Percentiles rank a stretch among this genome's conserved stretches.
These are phyloP conservation scores for Henckelia pumila DNA, from an alignment of 257 asterid genomes.

Conservation along the genomic window DNA sequence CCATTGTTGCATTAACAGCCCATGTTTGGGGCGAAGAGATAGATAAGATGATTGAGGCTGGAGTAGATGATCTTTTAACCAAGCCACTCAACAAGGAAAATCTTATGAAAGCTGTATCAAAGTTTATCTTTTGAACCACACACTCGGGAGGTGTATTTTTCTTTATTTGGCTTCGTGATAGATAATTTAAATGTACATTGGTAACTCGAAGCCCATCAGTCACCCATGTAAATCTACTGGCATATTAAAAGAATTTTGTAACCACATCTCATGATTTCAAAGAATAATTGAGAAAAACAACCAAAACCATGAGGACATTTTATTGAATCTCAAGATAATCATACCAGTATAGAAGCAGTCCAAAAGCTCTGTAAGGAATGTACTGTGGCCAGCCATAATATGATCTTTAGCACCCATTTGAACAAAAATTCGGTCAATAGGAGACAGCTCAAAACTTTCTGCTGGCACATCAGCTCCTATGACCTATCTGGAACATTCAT, in stretches of 20 bases:
- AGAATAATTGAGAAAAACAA: slow-evolving; percentile 8
- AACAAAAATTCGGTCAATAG: slow-evolving; percentile 82
- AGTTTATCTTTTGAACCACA: too few relatives aligned
- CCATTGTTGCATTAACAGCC: slow-evolving; percentile 67
- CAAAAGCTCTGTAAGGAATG: slow-evolving; percentile 86
- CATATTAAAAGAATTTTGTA: not conserved
- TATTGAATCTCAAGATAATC: slow-evolving; percentile 16
- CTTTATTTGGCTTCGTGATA: too few relatives aligned
- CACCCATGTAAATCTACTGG: not conserved
- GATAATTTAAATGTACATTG: not conserved
- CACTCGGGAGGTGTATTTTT: too few relatives aligned
- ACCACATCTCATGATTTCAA: slow-evolving; percentile 12
- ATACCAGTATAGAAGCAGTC: slow-evolving; percentile 98
- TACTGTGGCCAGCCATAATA: slow-evolving; percentile 94
- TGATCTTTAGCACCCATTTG: slow-evolving; percentile 99
- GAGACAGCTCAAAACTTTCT: slow-evolving; percentile 66
- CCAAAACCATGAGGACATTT: slow-evolving; percentile 14
- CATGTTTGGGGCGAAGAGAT: slow-evolving; percentile 44
- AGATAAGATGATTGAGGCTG: slow-evolving; percentile 49
- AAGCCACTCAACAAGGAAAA: slow-evolving; percentile 46
- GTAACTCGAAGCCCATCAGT: not conserved
- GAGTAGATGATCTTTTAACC: slow-evolving; percentile 58
- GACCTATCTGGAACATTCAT: slow-evolving; percentile 50
- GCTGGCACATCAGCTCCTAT: slow-evolving; percentile 99
- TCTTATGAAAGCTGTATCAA: slow-evolving; percentile 33